Evolutionary conservation across 768 basidiomycete species (phyloP), one percentile per base, ranked within the genome.

Genomic region (Phallus indusiatus): DNA sequence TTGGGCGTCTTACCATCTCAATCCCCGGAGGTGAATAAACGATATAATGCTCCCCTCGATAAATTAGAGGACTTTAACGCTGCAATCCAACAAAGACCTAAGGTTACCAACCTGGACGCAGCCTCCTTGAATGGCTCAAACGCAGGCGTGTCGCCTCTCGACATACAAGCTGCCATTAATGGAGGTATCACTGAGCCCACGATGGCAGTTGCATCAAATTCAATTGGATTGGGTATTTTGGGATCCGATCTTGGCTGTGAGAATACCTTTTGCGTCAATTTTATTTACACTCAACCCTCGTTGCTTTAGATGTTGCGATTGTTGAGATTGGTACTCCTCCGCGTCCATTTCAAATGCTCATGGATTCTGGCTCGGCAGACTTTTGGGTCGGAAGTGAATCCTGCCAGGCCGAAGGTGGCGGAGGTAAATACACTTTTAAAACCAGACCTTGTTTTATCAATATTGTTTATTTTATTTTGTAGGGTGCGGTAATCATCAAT

Each of bases 281-380:
- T 42, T 47, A 60, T 47, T 53, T 54, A 35, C 22, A 12, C 42
- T 21, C 20, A 56, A 61, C 66, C 67, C 6, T 66, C 12, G 33
- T 24, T 9, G n/a, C 10, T 47, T 11, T 37, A 62, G 54, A 79
- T 68, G 64, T 78, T 35, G 72, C 72, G 3, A 69, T 70, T 28
- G 64, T 88, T 11, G 78, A 84, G 65, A 76, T 87, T 51, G 86
- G 86, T n/a, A 85, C 82, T 0, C 85, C 85, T 20, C 77, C 81
- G 9, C 74, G 67, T 35, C 66, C 79, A 61, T 86, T 82, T 65
- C 66, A 72, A 28, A 68, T 88, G 55, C 73, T 87, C 18, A 83
- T 87, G 81, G 86, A 87, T 68, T 83, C 82, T 34, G 86, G 86
- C 28, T 82, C 81, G 12, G 82, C 84, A 10, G 86, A 87, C 69